Conservation (phyloP, 2,329 filamentous ascomycete species). For the Claviceps paspali region DNA sequence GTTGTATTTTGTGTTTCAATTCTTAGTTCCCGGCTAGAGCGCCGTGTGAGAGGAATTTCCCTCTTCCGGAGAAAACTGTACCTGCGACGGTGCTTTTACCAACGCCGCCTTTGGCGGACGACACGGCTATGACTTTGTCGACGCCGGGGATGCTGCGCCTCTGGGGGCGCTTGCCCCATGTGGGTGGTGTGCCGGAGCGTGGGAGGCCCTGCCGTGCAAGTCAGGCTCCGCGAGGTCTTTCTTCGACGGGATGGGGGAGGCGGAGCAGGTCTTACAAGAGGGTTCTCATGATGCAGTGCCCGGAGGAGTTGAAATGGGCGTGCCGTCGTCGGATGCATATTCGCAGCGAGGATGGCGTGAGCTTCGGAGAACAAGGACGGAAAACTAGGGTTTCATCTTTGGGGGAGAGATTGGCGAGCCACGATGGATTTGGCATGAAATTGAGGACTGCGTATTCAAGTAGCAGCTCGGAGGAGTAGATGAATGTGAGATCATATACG, state of each 20-base stretch:
- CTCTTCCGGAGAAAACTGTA: conserved; percentile 26
- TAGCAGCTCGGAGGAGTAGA: too few species aligned
- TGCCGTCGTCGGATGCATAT: conserved; percentile 22
- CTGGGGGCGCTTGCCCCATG: conserved; percentile 60
- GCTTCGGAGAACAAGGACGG: neutral
- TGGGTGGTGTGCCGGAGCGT: conserved; percentile 44
- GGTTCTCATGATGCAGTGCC: conserved; percentile 59
- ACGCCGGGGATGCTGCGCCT: conserved; percentile 72
- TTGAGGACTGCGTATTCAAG: too few species aligned
- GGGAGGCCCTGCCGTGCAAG: conserved; percentile 55
- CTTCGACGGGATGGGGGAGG: neutral
- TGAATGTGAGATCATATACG: too few species aligned
- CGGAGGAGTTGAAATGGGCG: conserved; percentile 20
- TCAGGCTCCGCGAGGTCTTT: neutral
- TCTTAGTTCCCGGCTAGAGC: too few species aligned
- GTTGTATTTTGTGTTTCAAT: neutral
- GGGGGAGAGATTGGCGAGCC: neutral
- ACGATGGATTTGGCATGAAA: neutral
- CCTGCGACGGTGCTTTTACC: conserved; percentile 90
- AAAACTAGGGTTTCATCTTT: too few species aligned
- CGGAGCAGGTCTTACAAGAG: conserved; percentile 48
- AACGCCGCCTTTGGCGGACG: conserved; percentile 94
- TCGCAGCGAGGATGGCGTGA: conserved; percentile 3
- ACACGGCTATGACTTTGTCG: conserved; percentile 86
- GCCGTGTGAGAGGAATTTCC: too few species aligned